phyloP scores from a whole-genome alignment of 1,284 basidiomycete genomes.

The Fomitopsis pinicola region DNA sequence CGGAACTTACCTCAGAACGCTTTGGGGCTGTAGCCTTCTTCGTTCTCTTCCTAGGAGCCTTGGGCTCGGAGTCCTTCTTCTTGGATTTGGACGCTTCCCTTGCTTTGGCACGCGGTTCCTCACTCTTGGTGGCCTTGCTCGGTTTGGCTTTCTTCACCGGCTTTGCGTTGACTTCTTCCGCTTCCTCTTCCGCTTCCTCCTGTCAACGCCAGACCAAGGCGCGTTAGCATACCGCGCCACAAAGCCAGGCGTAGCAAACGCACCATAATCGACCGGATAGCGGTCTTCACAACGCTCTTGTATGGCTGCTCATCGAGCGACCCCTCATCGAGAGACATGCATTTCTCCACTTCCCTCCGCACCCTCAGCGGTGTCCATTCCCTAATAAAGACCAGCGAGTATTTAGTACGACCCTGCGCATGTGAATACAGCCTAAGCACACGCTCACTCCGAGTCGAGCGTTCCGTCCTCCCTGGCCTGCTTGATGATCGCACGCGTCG shows the following conservation, averaged over 20 bases:
- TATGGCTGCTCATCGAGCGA: constrained; percentile 35
- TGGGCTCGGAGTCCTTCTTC: background rate
- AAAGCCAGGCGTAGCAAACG: constrained; percentile 3
- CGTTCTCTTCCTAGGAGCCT: constrained; percentile 2
- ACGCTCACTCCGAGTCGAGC: background rate
- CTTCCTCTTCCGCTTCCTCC: constrained; percentile 7
- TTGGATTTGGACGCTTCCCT: background rate
- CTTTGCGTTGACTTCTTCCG: constrained; percentile 1
- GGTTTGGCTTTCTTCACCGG: constrained; percentile 13
- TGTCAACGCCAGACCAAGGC: background rate
- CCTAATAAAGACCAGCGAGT: constrained; percentile 23
- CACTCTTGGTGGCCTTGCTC: constrained; percentile 5
- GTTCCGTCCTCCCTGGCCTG: background rate
- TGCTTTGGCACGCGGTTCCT: constrained; percentile 5
- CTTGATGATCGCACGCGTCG: background rate
- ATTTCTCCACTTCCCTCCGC: constrained; percentile 38
- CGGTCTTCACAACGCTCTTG: constrained; percentile 39
- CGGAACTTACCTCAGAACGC: constrained; percentile 20
- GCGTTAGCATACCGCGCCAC: background rate
- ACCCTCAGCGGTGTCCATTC: constrained; percentile 43
- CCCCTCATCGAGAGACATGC: constrained; percentile 35
- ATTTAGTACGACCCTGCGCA: background rate
- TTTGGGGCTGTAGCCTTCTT: constrained; percentile 8
- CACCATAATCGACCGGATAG: constrained; percentile 37
- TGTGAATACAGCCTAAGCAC: background rate